These are phyloP conservation scores for Penicillium paradoxum DNA, from an alignment of 495 filamentous ascomycete species.

Conservation along the genomic window DNA sequence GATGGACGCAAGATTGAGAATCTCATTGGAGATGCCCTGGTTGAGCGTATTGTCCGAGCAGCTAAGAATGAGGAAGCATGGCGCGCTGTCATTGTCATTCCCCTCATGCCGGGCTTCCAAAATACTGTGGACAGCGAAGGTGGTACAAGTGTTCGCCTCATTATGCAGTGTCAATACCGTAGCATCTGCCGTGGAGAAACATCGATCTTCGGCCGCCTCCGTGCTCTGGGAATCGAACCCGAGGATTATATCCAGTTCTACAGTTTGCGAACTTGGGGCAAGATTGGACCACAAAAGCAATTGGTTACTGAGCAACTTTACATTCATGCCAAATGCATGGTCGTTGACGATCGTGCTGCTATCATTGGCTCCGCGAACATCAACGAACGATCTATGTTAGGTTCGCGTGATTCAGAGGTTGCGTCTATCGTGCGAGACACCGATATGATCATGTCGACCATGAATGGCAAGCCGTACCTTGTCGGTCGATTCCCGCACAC, in stretches of 20 bases:
- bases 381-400: conserved; percentile 96
- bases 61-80: conserved; percentile 82
- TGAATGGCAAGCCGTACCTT: conserved; percentile 82
- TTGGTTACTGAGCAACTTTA: conserved; percentile 96
- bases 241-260: conserved; percentile 98
- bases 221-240: conserved; percentile 80
- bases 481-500: conserved; percentile 93
- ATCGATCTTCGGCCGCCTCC: conserved; percentile 85
- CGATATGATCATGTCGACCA: conserved; percentile 86
- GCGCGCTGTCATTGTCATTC: conserved; percentile 91
- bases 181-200: conserved; percentile 93
- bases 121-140: conserved; percentile 93
- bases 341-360: conserved; percentile 89
- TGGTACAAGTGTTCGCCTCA: conserved; percentile 87
- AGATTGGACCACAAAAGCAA: conserved; percentile 74
- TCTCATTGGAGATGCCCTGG: conserved; percentile 88
- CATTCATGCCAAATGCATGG: conserved; percentile 96
- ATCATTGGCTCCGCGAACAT: conserved; percentile 99
- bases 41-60: conserved; percentile 83
- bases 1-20: conserved; percentile 86
- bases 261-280: conserved; percentile 87
- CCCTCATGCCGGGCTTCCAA: conserved; percentile 96
- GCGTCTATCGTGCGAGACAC: conserved; percentile 90
- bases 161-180: conserved; percentile 96
- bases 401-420: conserved; percentile 84